Conservation (phyloP, 106 monocot genomes). For the Phalaenopsis equestris region DNA sequence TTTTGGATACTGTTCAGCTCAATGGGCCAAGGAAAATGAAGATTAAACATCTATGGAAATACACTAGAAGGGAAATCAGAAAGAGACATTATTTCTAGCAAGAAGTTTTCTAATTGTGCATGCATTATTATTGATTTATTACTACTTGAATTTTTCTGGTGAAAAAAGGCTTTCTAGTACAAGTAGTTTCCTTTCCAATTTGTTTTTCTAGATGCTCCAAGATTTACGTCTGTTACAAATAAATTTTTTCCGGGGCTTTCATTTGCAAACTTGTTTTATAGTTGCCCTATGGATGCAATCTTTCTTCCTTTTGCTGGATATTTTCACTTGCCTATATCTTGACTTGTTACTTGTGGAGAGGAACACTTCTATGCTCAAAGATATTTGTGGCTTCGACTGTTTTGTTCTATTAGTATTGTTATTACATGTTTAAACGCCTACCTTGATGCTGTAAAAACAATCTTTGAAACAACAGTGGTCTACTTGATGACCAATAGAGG, state of each 20-base stretch:
- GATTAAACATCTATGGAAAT: background rate
- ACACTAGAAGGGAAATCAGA: background rate
- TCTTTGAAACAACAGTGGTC: background rate
- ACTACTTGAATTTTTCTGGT: background rate
- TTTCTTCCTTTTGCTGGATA: background rate
- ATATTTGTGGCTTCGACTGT: background rate
- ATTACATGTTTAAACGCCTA: background rate
- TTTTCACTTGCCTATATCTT: background rate
- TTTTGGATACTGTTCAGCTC: background rate
- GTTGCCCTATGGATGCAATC: background rate
- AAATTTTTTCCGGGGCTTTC: background rate
- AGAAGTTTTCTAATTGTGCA: background rate
- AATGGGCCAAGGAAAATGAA: background rate
- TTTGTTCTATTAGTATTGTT: background rate
- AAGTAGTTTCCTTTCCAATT: background rate
- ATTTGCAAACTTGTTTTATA: background rate
- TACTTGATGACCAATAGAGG: background rate
- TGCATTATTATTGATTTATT: background rate
- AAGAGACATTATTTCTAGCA: background rate
- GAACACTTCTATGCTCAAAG: slow-evolving; percentile 1
- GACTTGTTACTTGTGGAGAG: background rate
- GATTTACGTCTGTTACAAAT: background rate
- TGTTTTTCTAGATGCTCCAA: background rate
- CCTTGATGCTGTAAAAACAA: background rate
- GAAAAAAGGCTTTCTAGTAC: background rate